Evolutionary conservation across 306 rosid species (phyloP), one percentile per base, ranked within the genome.

Genomic region (Biancaea sappan): DNA sequence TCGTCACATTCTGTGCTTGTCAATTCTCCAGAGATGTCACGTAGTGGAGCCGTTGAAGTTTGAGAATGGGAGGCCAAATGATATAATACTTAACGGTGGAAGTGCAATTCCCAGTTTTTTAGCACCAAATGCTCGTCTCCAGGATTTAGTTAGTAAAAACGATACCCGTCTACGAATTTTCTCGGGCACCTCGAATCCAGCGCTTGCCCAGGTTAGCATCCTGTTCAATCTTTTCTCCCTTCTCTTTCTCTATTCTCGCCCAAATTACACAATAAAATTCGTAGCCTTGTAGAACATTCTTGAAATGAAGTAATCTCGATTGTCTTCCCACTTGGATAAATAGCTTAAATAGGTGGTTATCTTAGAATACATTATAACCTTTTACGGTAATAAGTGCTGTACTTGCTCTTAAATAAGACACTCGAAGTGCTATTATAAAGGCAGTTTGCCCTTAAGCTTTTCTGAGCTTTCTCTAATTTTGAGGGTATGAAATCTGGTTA

Each of bases 131-230:
- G 18, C 82, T 25, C 80, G 67, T 26, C 54, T 82, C 59, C 79
- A 86, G 51, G 87, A 78, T 72, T 52, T 80, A 32, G 77, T 76
- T 29, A 56, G 35, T 82, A 71, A 83, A 66, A 77, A 79, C 41
- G 91, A 84, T 37, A 87, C 91, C 16, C 84, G 97, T 44, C 98
- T 93, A 35, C 78, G 93, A 15, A 83, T 93, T 25, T 93, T 93
- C 66, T 90, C 98, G 12, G 98, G 98, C 28, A 88, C 98, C 12
- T 95, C 98, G 0, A 93, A 93, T 79, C 91, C 91, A 0, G 82
- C 91, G 0, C 95, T 93, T 10, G 85, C 98, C 72, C 98, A 88
- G 86, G 92, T 85, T 3, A 29, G 6, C 3, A 21, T 18, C 22
- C 22, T 21, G 22, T 13, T 18, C 34, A 40, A 9, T 15, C 3